Conservation (phyloP, 768 basidiomycete species). For the Tricholoma furcatifolium region DNA sequence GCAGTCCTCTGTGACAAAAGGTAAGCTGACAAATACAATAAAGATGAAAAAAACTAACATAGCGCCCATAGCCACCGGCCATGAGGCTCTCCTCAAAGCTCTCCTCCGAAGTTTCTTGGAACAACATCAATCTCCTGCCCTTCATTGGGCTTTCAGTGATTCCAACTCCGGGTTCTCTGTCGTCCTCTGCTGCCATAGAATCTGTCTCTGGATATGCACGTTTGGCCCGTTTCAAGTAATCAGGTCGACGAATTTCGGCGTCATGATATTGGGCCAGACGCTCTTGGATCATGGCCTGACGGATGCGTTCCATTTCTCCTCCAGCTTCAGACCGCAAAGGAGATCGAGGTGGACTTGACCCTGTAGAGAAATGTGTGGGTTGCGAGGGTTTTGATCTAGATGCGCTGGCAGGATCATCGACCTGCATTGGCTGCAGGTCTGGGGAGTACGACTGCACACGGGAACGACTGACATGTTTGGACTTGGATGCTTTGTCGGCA, state of each 20-base stretch:
- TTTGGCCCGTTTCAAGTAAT: slow-evolving; percentile 65
- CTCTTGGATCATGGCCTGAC: slow-evolving; percentile 50
- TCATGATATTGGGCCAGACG: slow-evolving; percentile 48
- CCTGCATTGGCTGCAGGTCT: slow-evolving; percentile 15
- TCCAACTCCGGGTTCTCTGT: slow-evolving; percentile 41
- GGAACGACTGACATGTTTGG: slow-evolving; percentile 9
- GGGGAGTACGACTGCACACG: slow-evolving; percentile 17
- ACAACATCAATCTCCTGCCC: slow-evolving; percentile 70
- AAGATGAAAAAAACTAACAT: slow-evolving; percentile 43
- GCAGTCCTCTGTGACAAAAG: slow-evolving; percentile 44
- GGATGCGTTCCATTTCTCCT: slow-evolving; percentile 61
- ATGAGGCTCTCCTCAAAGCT: slow-evolving; percentile 84
- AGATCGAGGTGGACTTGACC: slow-evolving; percentile 20
- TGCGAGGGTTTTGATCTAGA: slow-evolving; percentile 3
- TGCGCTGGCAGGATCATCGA: slow-evolving; percentile 24
- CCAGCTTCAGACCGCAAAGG: slow-evolving; percentile 33
- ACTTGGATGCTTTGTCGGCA: slow-evolving; percentile 21
- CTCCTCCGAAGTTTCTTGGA: slow-evolving; percentile 81
- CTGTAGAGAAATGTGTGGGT: slow-evolving; percentile 4
- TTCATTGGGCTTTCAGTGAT: slow-evolving; percentile 70
- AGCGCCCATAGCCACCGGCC: slow-evolving; percentile 78
- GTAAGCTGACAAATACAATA: slow-evolving; percentile 9
- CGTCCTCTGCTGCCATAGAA: slow-evolving; percentile 33
- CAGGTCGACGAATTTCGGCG: slow-evolving; percentile 64
- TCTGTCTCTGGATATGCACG: slow-evolving; percentile 44